Base-by-base conservation (phyloP, 164 flowering plant genomes). In the Sextonia rubra region DNA sequence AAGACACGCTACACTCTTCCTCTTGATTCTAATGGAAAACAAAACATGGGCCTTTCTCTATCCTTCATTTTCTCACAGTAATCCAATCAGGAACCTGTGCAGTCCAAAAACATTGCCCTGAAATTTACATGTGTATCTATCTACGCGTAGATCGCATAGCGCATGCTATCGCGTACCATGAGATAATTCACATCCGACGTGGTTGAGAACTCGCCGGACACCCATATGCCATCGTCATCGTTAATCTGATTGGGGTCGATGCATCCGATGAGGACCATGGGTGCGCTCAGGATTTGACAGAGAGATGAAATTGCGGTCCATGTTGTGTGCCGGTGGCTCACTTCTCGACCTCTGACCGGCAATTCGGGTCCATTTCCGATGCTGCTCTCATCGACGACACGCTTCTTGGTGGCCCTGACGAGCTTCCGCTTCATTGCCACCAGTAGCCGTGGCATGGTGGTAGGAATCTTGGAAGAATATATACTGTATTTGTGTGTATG, bases 121-220 rank as follows among this genome's bases (percentile, higher is more conserved):
- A 61, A 23, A 22, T 2, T 22, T 25, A 61, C 64, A 24, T 52
- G 14, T 52, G 7, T 52, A 37, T 37, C 11, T 24, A 44, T 68
- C 76, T 82, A 90, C 86, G 87, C 86, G 71, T 88, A 78, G 58
- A 90, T 87, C 1, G 86, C 90, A 64, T 88, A 87, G 30, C 91
- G 85, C 94, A 88, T 82, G 80, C 92, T 82, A 58, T 90, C 94
- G 52, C 75, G 88, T 14, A 90, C 94, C 86, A 88, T 84, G 3
- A 87, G 85, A 75, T 88, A 87, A 71, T 90, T 89, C 76, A 89
- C 79, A 77, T 90, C 94, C 0, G 90, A 78, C 0, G 78, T 67
- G 52, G 79, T 78, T 0, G 78, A 74, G 22, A 83, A 74, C 56
- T 85, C 90, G 4, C 85, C 83, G 3, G 89, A 81, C 7, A 74